phyloP scores from a whole-genome alignment of 495 filamentous ascomycete genomes.

The Cercophora scortea region DNA sequence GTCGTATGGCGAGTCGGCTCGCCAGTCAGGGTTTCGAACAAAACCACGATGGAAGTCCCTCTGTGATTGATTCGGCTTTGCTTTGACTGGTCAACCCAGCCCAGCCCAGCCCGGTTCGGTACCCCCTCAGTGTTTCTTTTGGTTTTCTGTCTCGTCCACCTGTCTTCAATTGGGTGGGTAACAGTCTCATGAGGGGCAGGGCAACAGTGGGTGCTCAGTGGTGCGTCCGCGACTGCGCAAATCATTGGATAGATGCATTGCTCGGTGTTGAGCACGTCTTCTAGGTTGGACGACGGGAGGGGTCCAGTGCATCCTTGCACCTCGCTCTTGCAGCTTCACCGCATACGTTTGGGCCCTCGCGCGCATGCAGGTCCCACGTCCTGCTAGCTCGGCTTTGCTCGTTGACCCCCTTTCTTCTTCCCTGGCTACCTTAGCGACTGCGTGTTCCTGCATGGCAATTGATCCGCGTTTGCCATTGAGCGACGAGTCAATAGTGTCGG shows the following conservation, averaged over 20 bases:
- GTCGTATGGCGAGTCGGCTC: no score
- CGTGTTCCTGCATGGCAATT: constrained; percentile 17
- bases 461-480: constrained; percentile 14
- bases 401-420: constrained; percentile 13
- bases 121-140: background rate
- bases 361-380: constrained; percentile 22
- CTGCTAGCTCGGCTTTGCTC: constrained; percentile 8
- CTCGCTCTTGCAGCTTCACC: constrained; percentile 10
- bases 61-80: background rate
- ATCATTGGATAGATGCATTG: background rate
- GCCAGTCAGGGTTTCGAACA: background rate
- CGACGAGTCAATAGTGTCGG: constrained; percentile 3
- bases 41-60: background rate
- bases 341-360: constrained; percentile 16
- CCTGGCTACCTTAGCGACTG: constrained; percentile 5
- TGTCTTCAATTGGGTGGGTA: no score
- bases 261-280: background rate
- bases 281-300: background rate
- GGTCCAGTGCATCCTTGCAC: constrained; percentile 2
- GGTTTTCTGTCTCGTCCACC: background rate
- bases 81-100: background rate
- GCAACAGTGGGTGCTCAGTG: background rate
- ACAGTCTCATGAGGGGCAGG: no score
- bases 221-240: background rate
- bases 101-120: background rate